These are phyloP conservation scores for Stemphylium lycopersici DNA, from an alignment of 2,329 filamentous ascomycete genomes.

Conservation along the genomic window DNA sequence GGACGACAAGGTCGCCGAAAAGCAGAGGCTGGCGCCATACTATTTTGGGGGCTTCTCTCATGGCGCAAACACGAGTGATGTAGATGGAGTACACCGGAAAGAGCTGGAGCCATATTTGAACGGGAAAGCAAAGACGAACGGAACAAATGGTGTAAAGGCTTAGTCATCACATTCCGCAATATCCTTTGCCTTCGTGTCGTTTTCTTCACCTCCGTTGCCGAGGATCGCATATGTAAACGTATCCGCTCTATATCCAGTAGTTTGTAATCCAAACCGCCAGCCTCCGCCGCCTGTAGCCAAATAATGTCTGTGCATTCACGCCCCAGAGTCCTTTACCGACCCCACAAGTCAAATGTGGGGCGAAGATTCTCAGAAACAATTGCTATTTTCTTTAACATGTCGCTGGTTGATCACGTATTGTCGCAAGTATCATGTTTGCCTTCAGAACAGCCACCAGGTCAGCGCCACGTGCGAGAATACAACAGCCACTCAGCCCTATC, in stretches of 20 bases:
- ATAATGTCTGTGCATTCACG: conserved; percentile 19
- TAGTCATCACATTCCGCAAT: background rate
- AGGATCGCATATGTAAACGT: background rate
- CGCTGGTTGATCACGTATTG: conserved; percentile 6
- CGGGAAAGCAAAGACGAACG: conserved; percentile 16
- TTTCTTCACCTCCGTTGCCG: background rate
- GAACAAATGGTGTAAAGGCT: conserved; percentile 10
- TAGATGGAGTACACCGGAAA: conserved; percentile 37
- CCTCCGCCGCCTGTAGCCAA: background rate
- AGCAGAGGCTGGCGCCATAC: conserved; percentile 44
- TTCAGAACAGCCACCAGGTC: conserved; percentile 12
- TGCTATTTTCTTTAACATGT: conserved; percentile 21
- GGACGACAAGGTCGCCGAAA: conserved; percentile 39
- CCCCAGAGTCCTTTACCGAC: conserved; percentile 15
- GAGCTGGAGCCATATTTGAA: conserved; percentile 34
- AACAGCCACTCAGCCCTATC: background rate
- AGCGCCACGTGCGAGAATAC: conserved; percentile 1
- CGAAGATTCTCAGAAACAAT: conserved; percentile 7
- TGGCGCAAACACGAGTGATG: conserved; percentile 38
- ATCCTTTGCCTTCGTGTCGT: background rate
- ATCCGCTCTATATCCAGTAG: background rate
- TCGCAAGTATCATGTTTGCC: conserved; percentile 22
- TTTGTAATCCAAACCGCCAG: no score
- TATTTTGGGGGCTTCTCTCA: conserved; percentile 43
- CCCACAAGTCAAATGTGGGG: conserved; percentile 43